Evolutionary conservation across 805 yeast species (phyloP), one percentile per base, ranked within the genome.

Genomic region (Zygosaccharomyces bisporus): DNA sequence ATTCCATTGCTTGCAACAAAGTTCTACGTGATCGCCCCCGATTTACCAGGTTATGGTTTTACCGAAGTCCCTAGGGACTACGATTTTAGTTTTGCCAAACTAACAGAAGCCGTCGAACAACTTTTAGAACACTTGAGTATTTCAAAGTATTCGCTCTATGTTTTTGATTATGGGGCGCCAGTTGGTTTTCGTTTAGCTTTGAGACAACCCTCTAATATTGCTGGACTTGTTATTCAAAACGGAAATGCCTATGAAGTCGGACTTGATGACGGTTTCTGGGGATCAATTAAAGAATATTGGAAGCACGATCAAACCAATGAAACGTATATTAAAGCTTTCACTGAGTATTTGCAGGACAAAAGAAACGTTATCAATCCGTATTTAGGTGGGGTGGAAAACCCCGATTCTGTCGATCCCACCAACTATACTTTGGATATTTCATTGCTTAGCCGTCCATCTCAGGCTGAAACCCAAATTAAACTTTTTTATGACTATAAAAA

Each of bases 141-240:
- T 21, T 21, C 25, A 6, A 21, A 9, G 8, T 21, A 21, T 39
- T 52, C 58, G 12, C 47, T 70, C 16, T 72, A 69, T 49, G 49
- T 70, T 17, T 71, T 72, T 49, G 76, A 72, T 50, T 72, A 72
- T 47, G 76, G 76, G 32, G 64, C 74, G 7, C 76, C 76, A 7
- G 25, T 21, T 6, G 75, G 69, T 0, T 57, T 63, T 30, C 60
- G 75, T 41, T 47, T 72, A 19, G 71, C 72, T 4, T 49, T 70
- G 43, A 59, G 52, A 21, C 6, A 55, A 5, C 71, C 73, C 2
- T 46, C 53, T 4, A 44, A 49, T 6, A 56, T 71, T 13, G 39
- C 53, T 4, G 71, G 63, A 4, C 49, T 72, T 30, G 9, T 72
- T 41, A 34, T 64, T 8, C 76, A 72, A 55, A 72, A 70, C 46